These are phyloP conservation scores for Vitis amurensis DNA, from an alignment of 164 flowering plant genomes.

Conservation along the genomic window DNA sequence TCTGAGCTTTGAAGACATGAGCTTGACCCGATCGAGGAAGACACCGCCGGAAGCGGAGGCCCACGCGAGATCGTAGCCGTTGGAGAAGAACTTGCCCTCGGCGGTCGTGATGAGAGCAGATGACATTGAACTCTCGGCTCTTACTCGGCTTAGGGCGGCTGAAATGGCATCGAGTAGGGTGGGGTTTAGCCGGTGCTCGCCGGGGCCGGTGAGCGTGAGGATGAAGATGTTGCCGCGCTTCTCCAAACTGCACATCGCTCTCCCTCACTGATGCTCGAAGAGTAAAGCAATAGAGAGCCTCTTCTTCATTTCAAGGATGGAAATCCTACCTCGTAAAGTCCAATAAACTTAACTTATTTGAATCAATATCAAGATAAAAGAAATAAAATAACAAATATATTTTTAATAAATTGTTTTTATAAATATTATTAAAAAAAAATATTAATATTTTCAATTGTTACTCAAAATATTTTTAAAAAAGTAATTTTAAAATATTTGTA, in stretches of 20 bases:
- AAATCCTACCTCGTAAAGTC: no score
- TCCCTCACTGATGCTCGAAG: not conserved
- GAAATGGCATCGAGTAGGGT: slow-evolving; percentile 37
- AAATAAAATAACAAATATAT: no score
- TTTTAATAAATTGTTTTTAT: no score
- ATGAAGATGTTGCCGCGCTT: slow-evolving; percentile 38
- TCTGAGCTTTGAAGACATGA: slow-evolving; percentile 30
- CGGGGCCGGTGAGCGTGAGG: slow-evolving; percentile 45
- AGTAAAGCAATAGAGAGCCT: no score
- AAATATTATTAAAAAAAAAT: no score
- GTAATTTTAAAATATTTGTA: no score
- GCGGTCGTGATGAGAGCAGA: slow-evolving; percentile 72
- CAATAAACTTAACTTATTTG: no score
- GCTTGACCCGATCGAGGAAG: slow-evolving; percentile 17
- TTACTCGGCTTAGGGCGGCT: slow-evolving; percentile 30
- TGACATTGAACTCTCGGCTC: slow-evolving; percentile 16
- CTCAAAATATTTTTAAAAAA: no score
- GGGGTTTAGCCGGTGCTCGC: slow-evolving; percentile 58
- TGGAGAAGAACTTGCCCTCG: slow-evolving; percentile 82
- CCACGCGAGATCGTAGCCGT: slow-evolving; percentile 80
- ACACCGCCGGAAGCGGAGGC: slow-evolving; percentile 30
- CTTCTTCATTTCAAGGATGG: no score
- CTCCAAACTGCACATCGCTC: slow-evolving; percentile 30
- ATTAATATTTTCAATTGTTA: no score
- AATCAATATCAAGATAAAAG: no score